Conservation (phyloP, 2,329 filamentous ascomycete species). For the Fusarium vanettenii region DNA sequence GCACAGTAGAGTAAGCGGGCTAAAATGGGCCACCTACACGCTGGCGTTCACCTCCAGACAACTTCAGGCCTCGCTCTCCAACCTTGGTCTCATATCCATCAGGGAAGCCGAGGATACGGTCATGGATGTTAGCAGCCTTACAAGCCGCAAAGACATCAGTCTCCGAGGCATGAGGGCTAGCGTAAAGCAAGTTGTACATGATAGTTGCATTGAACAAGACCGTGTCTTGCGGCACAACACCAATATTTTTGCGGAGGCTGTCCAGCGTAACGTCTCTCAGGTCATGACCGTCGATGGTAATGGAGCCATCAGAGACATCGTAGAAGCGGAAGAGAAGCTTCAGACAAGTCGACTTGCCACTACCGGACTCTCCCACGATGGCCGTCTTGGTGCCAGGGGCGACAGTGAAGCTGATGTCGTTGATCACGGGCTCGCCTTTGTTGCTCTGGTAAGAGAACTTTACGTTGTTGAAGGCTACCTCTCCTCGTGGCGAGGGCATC, state of each 20-base stretch:
- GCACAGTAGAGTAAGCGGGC: neutral
- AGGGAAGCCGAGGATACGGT: constrained; percentile 63
- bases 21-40: constrained; percentile 51
- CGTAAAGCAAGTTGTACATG: constrained; percentile 67
- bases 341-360: constrained; percentile 61
- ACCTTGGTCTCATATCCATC: constrained; percentile 66
- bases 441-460: constrained; percentile 57
- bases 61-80: constrained; percentile 62
- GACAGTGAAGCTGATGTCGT: constrained; percentile 56
- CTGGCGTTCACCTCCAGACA: constrained; percentile 72
- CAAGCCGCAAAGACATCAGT: constrained; percentile 64
- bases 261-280: constrained; percentile 55
- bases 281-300: constrained; percentile 60
- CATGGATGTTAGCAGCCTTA: constrained; percentile 65
- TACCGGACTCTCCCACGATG: constrained; percentile 59
- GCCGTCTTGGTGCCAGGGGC: constrained; percentile 59
- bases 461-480: constrained; percentile 56
- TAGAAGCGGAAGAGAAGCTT: constrained; percentile 65
- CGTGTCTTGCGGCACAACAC: constrained; percentile 59
- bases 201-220: constrained; percentile 65
- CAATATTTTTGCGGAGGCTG: constrained; percentile 55
- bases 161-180: constrained; percentile 59
- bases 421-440: constrained; percentile 50
- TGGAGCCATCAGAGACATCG: constrained; percentile 57
- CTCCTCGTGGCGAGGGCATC: constrained; percentile 48